Evolutionary conservation across 108 stramenopile genomes (phyloP).

Genomic region (Pseudonitzschia delicatissima): DNA sequence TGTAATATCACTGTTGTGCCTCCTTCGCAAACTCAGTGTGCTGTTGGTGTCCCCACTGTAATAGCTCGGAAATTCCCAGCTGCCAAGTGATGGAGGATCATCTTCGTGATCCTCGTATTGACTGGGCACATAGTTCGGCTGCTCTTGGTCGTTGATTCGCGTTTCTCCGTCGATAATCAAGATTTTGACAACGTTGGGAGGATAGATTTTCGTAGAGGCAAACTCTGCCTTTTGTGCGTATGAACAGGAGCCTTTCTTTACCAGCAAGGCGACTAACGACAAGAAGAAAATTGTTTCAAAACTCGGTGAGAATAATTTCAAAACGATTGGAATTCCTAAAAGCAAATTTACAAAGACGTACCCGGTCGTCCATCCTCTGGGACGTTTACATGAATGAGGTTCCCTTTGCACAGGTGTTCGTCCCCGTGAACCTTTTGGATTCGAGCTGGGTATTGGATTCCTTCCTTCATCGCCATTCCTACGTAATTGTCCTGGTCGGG

Average conservation of each 20-base stretch:
- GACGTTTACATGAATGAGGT: not conserved
- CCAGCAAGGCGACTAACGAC: constrained; percentile 1
- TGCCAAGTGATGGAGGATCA: not conserved
- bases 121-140: not conserved
- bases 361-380: constrained; percentile 11
- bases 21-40: not conserved
- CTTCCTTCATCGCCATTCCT: constrained; percentile 2
- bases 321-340: not conserved
- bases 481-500: constrained; percentile 10
- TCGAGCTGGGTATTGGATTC: not conserved
- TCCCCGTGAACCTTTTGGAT: not conserved
- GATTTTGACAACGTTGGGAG: constrained; percentile 6
- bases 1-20: constrained; percentile 10
- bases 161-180: constrained; percentile 14
- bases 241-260: constrained; percentile 15
- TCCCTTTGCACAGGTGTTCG: not conserved
- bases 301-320: not conserved
- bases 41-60: not conserved
- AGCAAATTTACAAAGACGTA: constrained; percentile 1
- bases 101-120: not conserved
- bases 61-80: not conserved
- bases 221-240: constrained; percentile 15
- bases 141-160: not conserved
- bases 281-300: constrained; percentile 3
- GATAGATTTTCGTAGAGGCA: constrained; percentile 10